Evolutionary conservation across 2,329 filamentous ascomycete species (phyloP).

Genomic region (Fusarium redolens): DNA sequence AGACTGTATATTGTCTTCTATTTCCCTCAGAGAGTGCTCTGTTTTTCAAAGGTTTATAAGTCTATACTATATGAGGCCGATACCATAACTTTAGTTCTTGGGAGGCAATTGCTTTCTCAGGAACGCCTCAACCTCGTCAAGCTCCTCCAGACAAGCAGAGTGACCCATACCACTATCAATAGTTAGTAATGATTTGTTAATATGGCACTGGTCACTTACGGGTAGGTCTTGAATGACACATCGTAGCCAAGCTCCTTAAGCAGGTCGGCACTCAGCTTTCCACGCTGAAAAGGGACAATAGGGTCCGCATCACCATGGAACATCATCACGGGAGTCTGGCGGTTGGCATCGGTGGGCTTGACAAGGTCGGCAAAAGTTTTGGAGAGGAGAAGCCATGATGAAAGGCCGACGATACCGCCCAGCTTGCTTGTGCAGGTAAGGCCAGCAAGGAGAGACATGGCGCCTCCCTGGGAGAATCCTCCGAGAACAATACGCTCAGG

Average conservation of each 20-base stretch:
- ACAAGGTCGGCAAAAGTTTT: constrained; percentile 57
- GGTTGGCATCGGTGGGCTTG: constrained; percentile 58
- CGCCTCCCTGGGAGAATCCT: constrained; percentile 88
- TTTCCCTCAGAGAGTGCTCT: background rate
- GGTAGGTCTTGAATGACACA: constrained; percentile 81
- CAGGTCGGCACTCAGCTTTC: constrained; percentile 72
- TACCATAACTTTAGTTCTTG: constrained; percentile 26
- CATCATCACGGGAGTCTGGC: constrained; percentile 87
- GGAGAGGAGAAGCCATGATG: constrained; percentile 80
- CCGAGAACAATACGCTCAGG: constrained; percentile 86
- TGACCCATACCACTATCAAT: constrained; percentile 73
- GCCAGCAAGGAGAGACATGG: constrained; percentile 84
- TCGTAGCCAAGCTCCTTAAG: constrained; percentile 77
- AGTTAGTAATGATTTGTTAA: constrained; percentile 5
- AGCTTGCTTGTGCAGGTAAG: constrained; percentile 79
- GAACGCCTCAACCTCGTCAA: constrained; percentile 81
- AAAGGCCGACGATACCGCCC: constrained; percentile 88
- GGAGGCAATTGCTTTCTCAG: constrained; percentile 58
- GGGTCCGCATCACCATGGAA: constrained; percentile 85
- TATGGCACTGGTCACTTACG: constrained; percentile 59
- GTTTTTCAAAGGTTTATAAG: background rate
- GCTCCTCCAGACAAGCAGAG: constrained; percentile 79
- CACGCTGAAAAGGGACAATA: constrained; percentile 77
- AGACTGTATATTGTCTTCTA: constrained; percentile 3
- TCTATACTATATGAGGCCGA: background rate